Conservation (phyloP, 257 asterid species). For the Rehmannia glutinosa region DNA sequence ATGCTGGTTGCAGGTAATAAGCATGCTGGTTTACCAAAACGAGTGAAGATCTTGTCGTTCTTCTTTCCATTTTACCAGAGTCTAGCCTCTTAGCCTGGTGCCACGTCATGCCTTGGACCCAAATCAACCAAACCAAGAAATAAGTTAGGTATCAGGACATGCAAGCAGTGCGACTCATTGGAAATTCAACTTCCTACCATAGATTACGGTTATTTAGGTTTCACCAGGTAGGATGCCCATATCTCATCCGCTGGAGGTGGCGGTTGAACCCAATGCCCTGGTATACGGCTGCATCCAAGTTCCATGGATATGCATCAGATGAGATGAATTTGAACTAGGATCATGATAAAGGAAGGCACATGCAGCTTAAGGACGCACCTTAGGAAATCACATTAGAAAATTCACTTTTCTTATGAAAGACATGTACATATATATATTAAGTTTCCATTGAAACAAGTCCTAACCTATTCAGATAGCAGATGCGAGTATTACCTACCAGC, state of each 20-base stretch:
- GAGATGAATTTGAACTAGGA: neutral
- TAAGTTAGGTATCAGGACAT: neutral
- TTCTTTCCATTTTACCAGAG: neutral
- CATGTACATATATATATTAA: no score
- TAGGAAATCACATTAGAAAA: no score
- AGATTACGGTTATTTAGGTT: slow-evolving; percentile 30
- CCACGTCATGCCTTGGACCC: neutral
- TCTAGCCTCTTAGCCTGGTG: neutral
- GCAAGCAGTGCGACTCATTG: neutral
- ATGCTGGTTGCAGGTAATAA: neutral
- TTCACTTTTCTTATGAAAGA: neutral
- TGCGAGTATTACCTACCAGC: no score
- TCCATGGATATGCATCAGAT: slow-evolving; percentile 3
- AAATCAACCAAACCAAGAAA: neutral
- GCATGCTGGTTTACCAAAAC: no score
- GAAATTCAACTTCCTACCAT: neutral
- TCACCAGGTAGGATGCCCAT: slow-evolving; percentile 87
- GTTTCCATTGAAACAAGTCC: no score
- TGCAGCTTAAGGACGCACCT: neutral
- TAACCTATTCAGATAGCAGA: no score
- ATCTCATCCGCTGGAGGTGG: slow-evolving; percentile 81
- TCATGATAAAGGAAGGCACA: neutral
- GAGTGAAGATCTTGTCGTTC: neutral
- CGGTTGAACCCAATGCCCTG: slow-evolving; percentile 92
- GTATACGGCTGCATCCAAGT: slow-evolving; percentile 68